These are phyloP conservation scores for Lithohypha guttulata DNA, from an alignment of 2,329 filamentous ascomycete genomes.

Conservation along the genomic window DNA sequence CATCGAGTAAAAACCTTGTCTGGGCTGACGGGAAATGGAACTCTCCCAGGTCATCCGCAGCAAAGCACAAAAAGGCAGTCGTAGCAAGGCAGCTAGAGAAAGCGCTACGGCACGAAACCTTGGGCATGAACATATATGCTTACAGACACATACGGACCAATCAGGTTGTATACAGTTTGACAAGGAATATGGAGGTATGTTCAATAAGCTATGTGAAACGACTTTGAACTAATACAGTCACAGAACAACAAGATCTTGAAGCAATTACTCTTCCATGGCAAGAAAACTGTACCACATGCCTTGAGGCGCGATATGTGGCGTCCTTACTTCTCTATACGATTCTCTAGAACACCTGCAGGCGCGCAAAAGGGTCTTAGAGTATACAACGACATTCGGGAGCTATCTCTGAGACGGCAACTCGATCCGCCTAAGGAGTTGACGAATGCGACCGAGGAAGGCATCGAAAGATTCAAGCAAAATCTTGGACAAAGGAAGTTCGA, in stretches of 20 bases:
- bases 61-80: conserved; percentile 27
- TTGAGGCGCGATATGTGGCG: conserved; percentile 54
- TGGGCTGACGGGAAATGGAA: conserved; percentile 34
- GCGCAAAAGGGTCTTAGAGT: conserved; percentile 38
- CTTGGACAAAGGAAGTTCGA: conserved; percentile 18
- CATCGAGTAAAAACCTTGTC: conserved; percentile 16
- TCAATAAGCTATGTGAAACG: neutral
- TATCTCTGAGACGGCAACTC: conserved; percentile 47
- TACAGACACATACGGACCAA: conserved; percentile 53
- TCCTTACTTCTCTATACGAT: conserved; percentile 48
- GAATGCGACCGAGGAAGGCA: conserved; percentile 34
- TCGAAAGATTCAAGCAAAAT: conserved; percentile 29
- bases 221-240: conserved; percentile 7
- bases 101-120: conserved; percentile 36
- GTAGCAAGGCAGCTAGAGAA: conserved; percentile 33
- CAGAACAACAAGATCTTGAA: conserved; percentile 43
- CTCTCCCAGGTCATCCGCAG: conserved; percentile 33
- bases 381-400: conserved; percentile 50
- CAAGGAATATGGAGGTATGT: conserved; percentile 44
- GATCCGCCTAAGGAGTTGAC: conserved; percentile 34
- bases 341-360: conserved; percentile 37
- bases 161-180: conserved; percentile 54
- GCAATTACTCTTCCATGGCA: conserved; percentile 53
- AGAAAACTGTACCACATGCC: conserved; percentile 48
- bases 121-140: conserved; percentile 52